phyloP scores from a whole-genome alignment of 345 rosid species.

The Eucalyptus dawsonii region DNA sequence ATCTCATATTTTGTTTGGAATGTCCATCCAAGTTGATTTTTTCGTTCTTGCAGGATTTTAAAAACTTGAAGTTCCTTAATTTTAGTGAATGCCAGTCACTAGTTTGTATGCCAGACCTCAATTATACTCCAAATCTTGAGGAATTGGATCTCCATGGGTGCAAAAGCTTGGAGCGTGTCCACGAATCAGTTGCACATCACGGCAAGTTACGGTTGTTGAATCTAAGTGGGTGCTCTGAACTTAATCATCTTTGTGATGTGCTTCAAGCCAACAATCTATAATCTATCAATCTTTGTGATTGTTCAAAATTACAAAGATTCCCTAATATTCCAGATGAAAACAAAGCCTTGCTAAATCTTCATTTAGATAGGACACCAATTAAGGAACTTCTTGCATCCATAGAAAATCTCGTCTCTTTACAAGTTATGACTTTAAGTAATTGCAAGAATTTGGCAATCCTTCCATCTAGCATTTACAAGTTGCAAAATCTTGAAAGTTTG shows the following conservation, averaged over 20 bases:
- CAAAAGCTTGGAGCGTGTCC: not conserved
- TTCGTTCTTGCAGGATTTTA: not conserved
- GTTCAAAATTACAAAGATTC: not conserved
- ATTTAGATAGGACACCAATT: not conserved
- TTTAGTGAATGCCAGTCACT: not conserved
- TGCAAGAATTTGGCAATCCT: not conserved
- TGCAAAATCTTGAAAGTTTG: not conserved
- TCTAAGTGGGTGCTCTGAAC: not conserved
- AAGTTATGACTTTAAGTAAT: rapidly evolving
- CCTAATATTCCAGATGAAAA: not conserved
- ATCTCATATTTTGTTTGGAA: not conserved
- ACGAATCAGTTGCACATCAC: not conserved
- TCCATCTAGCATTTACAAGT: not conserved
- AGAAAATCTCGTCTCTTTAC: not conserved
- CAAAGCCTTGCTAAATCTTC: not conserved
- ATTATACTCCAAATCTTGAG: not conserved
- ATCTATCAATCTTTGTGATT: not conserved
- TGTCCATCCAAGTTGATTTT: not conserved
- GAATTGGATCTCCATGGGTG: not conserved
- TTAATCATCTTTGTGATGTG: not conserved
- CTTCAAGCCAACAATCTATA: not conserved
- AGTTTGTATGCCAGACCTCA: not conserved
- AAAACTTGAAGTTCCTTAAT: not conserved
- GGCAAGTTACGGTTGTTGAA: not conserved
- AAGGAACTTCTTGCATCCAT: not conserved